Percentiles rank a stretch among this genome's conserved stretches.
Conservation (phyloP, 2,329 filamentous ascomycete genomes). For the Xylaria sp. region DNA sequence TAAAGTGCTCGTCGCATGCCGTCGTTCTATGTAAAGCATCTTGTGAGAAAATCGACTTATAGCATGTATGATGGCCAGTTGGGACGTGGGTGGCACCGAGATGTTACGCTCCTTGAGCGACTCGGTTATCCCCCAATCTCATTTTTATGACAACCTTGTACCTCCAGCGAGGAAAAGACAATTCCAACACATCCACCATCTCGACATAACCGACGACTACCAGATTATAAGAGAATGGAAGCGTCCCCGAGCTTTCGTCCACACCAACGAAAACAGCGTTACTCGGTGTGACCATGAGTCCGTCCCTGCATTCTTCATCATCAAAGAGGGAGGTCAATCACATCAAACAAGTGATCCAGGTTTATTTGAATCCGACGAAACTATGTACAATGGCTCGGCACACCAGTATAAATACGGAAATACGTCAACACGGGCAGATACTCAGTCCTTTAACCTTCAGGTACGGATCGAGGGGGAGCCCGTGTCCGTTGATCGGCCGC, state of each 20-base stretch:
- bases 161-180: conserved; percentile 54
- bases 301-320: conserved; percentile 49
- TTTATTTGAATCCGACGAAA: conserved; percentile 45
- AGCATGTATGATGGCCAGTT: conserved; percentile 53
- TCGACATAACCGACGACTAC: conserved; percentile 47
- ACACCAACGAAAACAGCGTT: conserved; percentile 35
- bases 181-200: conserved; percentile 51
- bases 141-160: conserved; percentile 37
- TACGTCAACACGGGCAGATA: conserved; percentile 24
- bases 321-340: conserved; percentile 45
- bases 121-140: conserved; percentile 43
- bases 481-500: conserved; percentile 46
- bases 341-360: conserved; percentile 37
- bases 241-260: conserved; percentile 42
- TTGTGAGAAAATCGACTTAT: conserved; percentile 34
- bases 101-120: conserved; percentile 51
- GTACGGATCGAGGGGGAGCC: conserved; percentile 35
- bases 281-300: conserved; percentile 36
- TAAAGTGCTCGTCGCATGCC: conserved; percentile 14
- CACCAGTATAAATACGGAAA: conserved; percentile 34
- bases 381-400: conserved; percentile 41
- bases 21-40: conserved; percentile 21
- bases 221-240: conserved; percentile 53
- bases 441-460: conserved; percentile 34
- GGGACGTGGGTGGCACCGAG: conserved; percentile 49